phyloP scores from a whole-genome alignment of 768 basidiomycete species.

The Tricholoma furcatifolium region DNA sequence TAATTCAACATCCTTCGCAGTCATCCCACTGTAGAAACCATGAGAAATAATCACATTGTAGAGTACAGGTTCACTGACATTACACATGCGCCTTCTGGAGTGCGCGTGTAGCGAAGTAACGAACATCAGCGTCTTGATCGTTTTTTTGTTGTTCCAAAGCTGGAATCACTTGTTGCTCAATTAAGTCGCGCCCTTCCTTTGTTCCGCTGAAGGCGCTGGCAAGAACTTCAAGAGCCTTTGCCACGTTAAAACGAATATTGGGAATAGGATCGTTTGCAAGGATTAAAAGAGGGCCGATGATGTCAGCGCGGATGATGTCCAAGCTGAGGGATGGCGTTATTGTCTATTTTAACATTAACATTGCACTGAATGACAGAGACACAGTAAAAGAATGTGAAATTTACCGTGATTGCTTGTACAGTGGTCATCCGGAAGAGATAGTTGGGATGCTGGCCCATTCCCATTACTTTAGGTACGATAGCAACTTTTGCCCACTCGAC shows the following conservation, averaged over 20 bases:
- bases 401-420: slow-evolving; percentile 94
- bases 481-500: slow-evolving; percentile 94
- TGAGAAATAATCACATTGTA: background rate
- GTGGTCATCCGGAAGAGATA: slow-evolving; percentile 99
- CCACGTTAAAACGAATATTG: slow-evolving; percentile 99
- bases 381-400: slow-evolving; percentile 24
- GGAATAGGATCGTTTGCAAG: slow-evolving; percentile 92
- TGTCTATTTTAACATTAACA: slow-evolving; percentile 53
- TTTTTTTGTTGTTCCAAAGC: slow-evolving; percentile 82
- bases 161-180: slow-evolving; percentile 74
- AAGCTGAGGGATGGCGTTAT: slow-evolving; percentile 88
- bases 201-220: slow-evolving; percentile 64
- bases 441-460: slow-evolving; percentile 96
- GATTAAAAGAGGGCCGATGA: slow-evolving; percentile 80
- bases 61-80: background rate
- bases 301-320: slow-evolving; percentile 79
- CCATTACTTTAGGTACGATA: slow-evolving; percentile 96
- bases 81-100: slow-evolving; percentile 49
- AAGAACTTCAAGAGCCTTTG: slow-evolving; percentile 90
- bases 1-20: too few species aligned
- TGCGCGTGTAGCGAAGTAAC: slow-evolving; percentile 88
- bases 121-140: slow-evolving; percentile 93
- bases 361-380: too few species aligned
- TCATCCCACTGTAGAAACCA: too few species aligned
- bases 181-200: slow-evolving; percentile 72